Conservation (phyloP, 495 filamentous ascomycete genomes). For the Lasiosphaeria hispida region DNA sequence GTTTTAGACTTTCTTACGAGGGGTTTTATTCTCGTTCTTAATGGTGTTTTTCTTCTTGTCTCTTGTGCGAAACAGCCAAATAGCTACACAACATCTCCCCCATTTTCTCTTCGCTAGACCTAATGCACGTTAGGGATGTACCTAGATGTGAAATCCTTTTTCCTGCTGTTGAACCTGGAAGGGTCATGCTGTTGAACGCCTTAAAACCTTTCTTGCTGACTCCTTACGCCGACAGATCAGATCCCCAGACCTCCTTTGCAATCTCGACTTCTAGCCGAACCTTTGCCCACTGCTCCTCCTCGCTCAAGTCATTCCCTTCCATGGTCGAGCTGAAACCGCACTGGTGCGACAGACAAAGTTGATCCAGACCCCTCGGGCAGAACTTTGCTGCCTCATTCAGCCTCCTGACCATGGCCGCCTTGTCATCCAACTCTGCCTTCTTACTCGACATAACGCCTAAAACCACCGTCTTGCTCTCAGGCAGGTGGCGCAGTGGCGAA, state of each 20-base stretch:
- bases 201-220: neutral
- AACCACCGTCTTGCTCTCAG: conserved; percentile 63
- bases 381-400: conserved; percentile 59
- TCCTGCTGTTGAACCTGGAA: no score
- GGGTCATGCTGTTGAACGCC: neutral
- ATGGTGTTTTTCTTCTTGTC: no score
- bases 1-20: no score
- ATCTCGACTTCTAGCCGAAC: conserved; percentile 44
- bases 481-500: conserved; percentile 60
- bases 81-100: no score
- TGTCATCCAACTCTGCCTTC: conserved; percentile 60
- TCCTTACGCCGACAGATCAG: conserved; percentile 37
- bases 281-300: conserved; percentile 59
- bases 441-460: conserved; percentile 66
- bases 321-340: conserved; percentile 66
- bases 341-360: conserved; percentile 64
- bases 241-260: conserved; percentile 49
- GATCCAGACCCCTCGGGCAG: conserved; percentile 57
- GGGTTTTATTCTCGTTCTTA: no score
- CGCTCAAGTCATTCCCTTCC: conserved; percentile 59
- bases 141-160: no score
- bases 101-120: no score
- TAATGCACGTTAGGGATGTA: no score
- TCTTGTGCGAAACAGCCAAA: no score
- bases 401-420: conserved; percentile 56